These are phyloP conservation scores for Zygoascus biomembranicola DNA, from an alignment of 805 yeast species.

Conservation along the genomic window DNA sequence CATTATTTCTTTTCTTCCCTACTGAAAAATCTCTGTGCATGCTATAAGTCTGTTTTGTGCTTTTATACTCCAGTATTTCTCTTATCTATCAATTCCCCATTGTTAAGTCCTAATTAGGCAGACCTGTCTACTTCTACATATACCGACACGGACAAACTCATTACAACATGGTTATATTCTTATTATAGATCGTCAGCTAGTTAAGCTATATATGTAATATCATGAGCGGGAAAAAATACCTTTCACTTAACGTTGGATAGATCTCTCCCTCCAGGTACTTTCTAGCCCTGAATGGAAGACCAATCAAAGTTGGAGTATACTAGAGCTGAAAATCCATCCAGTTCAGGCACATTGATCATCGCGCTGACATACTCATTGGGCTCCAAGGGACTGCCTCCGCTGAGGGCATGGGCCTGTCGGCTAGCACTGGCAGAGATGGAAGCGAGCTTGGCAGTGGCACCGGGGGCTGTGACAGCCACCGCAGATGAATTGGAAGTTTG, in stretches of 20 bases:
- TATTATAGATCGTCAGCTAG: not conserved
- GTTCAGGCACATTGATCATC: conserved; percentile 47
- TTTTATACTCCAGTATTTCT: no score
- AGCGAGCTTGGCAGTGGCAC: conserved; percentile 45
- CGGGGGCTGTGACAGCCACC: not conserved
- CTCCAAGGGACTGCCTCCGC: conserved; percentile 34
- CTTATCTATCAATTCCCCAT: not conserved
- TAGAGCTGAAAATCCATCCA: conserved; percentile 83
- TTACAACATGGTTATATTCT: not conserved
- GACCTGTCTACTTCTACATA: not conserved
- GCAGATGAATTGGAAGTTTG: not conserved
- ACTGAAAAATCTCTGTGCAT: not conserved
- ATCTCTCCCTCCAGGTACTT: not conserved
- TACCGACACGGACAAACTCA: not conserved
- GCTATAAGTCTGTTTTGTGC: not conserved
- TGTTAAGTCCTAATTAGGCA: not conserved
- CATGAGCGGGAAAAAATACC: no score
- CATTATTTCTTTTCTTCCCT: no score
- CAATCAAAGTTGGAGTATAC: conserved; percentile 69
- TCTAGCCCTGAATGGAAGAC: conserved; percentile 5
- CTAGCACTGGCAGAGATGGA: conserved; percentile 60
- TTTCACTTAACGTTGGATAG: no score
- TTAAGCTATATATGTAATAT: not conserved
- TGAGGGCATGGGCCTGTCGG: conserved; percentile 52
- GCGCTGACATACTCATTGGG: conserved; percentile 38